A percentile compares a stretch with the other conserved stretches of the same genome.
Conservation (phyloP, 768 basidiomycete species). For the Lentinula lateritia region DNA sequence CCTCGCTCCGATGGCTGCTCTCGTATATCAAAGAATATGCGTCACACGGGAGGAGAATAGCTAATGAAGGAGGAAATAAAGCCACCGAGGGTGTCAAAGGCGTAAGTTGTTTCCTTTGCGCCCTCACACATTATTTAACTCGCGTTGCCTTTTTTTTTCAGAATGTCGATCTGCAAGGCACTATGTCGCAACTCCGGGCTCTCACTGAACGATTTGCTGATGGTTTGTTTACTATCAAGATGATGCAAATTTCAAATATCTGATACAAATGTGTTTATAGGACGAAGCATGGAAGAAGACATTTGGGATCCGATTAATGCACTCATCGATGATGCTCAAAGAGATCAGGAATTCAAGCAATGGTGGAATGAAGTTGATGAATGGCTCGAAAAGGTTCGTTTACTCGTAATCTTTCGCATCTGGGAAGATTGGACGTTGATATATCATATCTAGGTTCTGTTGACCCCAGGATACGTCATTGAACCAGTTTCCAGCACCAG, state of each 20-base stretch:
- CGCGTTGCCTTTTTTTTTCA: constrained; percentile 14
- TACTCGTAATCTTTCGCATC: background rate
- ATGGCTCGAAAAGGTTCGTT: constrained; percentile 59
- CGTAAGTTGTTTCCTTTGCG: constrained; percentile 18
- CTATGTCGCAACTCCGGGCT: constrained; percentile 62
- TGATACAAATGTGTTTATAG: background rate
- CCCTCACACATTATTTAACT: background rate
- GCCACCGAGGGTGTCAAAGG: constrained; percentile 14
- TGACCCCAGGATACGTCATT: constrained; percentile 85
- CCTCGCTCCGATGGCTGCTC: constrained; percentile 71
- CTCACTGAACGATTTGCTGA: constrained; percentile 92
- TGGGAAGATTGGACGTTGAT: no score
- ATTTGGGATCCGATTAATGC: constrained; percentile 67
- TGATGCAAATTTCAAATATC: no score
- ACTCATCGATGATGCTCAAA: constrained; percentile 66
- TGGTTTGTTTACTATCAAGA: constrained; percentile 30
- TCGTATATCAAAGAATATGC: constrained; percentile 58
- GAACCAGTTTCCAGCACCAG: constrained; percentile 67
- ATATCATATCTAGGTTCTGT: constrained; percentile 40
- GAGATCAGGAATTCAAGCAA: constrained; percentile 66
- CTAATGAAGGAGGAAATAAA: constrained; percentile 13
- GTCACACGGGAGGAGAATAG: constrained; percentile 34
- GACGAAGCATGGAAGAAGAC: constrained; percentile 36
- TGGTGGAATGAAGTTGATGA: constrained; percentile 67
- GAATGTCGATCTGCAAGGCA: constrained; percentile 52